Percentiles rank a stretch among this genome's conserved stretches.
phyloP scores from a whole-genome alignment of 768 basidiomycete species.

The Boletus patriciae region DNA sequence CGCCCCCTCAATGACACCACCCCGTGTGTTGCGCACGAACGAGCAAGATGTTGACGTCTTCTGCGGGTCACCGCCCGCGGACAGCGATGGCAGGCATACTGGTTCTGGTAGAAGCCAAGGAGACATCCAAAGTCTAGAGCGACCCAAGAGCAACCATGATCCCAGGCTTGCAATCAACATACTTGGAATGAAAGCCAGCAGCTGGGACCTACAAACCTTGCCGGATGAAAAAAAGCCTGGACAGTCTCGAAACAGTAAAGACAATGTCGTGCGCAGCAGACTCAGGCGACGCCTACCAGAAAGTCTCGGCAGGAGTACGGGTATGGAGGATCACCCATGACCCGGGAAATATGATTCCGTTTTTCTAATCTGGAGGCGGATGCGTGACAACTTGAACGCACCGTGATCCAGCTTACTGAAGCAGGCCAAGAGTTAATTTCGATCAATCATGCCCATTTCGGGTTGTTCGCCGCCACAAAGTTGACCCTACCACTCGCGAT shows the following conservation, averaged over 20 bases:
- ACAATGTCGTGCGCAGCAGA: neutral
- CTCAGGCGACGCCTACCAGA: neutral
- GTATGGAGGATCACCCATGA: constrained; percentile 8
- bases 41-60: neutral
- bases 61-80: constrained; percentile 8
- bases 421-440: too few species aligned
- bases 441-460: too few species aligned
- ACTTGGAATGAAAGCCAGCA: neutral
- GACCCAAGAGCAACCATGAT: neutral
- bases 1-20: neutral
- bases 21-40: neutral
- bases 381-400: too few species aligned
- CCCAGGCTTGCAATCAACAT: constrained; percentile 3
- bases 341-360: neutral
- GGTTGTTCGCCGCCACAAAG: too few species aligned
- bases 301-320: neutral
- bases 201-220: neutral
- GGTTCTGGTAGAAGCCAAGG: constrained; percentile 12
- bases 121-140: constrained; percentile 2
- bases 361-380: too few species aligned
- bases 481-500: too few species aligned
- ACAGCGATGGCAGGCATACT: neutral
- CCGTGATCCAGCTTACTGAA: too few species aligned
- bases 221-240: neutral
- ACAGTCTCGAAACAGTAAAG: constrained; percentile 3